Conservation (phyloP, 2,329 filamentous ascomycete species). For the Xylariaceae sp. region DNA sequence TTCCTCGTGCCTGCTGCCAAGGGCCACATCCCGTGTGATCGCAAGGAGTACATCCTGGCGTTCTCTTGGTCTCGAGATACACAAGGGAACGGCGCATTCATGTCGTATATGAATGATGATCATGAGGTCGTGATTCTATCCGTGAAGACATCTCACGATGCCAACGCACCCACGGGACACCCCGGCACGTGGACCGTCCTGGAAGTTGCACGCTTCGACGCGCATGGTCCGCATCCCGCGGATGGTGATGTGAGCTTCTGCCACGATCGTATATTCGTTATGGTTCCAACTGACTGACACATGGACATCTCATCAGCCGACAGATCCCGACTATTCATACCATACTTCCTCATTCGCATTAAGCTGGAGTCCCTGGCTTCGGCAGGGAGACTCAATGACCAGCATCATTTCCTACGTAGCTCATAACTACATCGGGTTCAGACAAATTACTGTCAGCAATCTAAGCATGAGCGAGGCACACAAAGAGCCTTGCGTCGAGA, state of each 20-base stretch:
- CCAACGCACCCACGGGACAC: conserved; percentile 17
- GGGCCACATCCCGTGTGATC: conserved; percentile 28
- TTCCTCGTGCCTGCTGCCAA: conserved; percentile 43
- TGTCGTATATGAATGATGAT: conserved; percentile 49
- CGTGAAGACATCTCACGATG: conserved; percentile 37
- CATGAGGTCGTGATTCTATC: conserved; percentile 47
- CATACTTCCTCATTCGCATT: conserved; percentile 46
- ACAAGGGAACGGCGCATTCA: conserved; percentile 38
- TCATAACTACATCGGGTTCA: conserved; percentile 51
- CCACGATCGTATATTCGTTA: neutral
- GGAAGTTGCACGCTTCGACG: conserved; percentile 47
- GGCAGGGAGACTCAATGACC: conserved; percentile 31
- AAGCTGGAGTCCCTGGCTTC: conserved; percentile 51
- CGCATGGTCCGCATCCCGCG: conserved; percentile 40
- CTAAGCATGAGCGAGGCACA: conserved; percentile 37
- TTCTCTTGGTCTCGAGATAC: conserved; percentile 50
- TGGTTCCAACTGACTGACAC: neutral
- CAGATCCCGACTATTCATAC: conserved; percentile 47
- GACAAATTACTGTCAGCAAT: conserved; percentile 40
- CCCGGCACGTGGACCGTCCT: conserved; percentile 42
- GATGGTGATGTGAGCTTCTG: conserved; percentile 29
- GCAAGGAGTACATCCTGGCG: conserved; percentile 39
- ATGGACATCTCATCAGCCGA: conserved; percentile 17
- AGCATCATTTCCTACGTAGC: conserved; percentile 48
- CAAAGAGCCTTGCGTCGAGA: conserved; percentile 34